Percentiles rank a stretch among this genome's conserved stretches.
Evolutionary conservation across 2,329 filamentous ascomycete species (phyloP).

Genomic region (Clarireedia sp.): DNA sequence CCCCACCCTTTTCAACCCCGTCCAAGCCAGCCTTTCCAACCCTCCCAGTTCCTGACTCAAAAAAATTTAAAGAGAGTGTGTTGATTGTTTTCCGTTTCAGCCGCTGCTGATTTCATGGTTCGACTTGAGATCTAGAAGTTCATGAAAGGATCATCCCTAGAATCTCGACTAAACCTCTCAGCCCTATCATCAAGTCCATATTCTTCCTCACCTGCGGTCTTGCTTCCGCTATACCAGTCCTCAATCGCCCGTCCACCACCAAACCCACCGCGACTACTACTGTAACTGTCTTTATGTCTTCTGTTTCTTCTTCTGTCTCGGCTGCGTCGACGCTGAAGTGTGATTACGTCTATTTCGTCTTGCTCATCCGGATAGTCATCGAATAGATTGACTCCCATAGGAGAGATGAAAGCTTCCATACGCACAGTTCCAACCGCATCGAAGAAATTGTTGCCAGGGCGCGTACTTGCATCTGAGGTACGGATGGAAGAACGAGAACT

Average conservation of each 20-base stretch:
- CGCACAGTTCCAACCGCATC: conserved; percentile 84
- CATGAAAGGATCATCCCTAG: conserved; percentile 53
- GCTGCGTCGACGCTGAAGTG: conserved; percentile 22
- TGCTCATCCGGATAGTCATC: conserved; percentile 28
- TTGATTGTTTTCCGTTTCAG: not conserved
- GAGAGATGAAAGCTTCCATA: conserved; percentile 93
- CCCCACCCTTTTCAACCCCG: not conserved
- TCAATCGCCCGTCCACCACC: conserved; percentile 39
- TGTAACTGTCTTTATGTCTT: conserved; percentile 26
- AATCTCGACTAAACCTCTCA: conserved; percentile 34
- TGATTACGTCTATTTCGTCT: conserved; percentile 27
- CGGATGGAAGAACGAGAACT: conserved; percentile 30
- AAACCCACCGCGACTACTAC: conserved; percentile 16
- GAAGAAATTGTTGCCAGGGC: conserved; percentile 51
- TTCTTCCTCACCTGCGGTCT: conserved; percentile 45
- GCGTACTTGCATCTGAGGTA: conserved; percentile 26
- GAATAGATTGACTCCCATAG: conserved; percentile 35
- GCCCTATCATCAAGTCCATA: conserved; percentile 28
- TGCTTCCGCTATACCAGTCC: conserved; percentile 41
- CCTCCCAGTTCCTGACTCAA: conserved; percentile 5
- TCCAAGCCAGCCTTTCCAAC: not conserved
- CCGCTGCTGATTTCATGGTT: not conserved
- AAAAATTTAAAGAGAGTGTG: conserved; percentile 8
- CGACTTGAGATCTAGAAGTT: conserved; percentile 40
- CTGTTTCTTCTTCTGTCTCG: conserved; percentile 23